Percentiles rank a stretch among this genome's conserved stretches.
Conservation (phyloP, 257 asterid species). For the Salvia rosmarinus region DNA sequence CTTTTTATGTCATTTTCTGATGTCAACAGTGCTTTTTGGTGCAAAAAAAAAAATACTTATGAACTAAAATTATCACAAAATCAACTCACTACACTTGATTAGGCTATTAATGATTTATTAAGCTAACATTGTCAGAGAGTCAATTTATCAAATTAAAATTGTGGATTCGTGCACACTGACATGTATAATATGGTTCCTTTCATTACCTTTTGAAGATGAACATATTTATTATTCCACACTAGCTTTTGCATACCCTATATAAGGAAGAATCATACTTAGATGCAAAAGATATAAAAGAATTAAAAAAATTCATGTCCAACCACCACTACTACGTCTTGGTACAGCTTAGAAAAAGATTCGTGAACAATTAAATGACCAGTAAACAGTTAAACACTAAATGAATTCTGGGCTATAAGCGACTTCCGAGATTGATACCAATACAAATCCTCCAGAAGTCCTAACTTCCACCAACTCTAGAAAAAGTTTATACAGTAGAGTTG, state of each 20-base stretch:
- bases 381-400: conserved; percentile 5
- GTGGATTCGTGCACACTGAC: no score
- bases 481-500: conserved; percentile 30
- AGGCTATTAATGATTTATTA: no score
- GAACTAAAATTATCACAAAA: no score
- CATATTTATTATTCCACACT: not conserved
- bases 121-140: no score
- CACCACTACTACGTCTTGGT: not conserved
- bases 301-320: not conserved
- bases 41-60: no score
- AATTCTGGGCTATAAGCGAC: conserved; percentile 6
- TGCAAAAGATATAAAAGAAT: not conserved
- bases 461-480: conserved; percentile 31
- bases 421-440: conserved; percentile 25
- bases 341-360: conserved; percentile 13
- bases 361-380: not conserved
- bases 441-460: conserved; percentile 26
- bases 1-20: no score
- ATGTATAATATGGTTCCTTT: no score
- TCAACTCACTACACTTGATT: no score
- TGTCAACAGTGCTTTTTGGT: no score
- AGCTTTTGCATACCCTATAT: not conserved
- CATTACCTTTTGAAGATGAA: no score
- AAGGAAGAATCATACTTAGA: not conserved
- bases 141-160: no score